Evolutionary conservation across 305 asterid species (phyloP), one percentile per base, ranked within the genome.

Genomic region (Solanum hybrid): DNA sequence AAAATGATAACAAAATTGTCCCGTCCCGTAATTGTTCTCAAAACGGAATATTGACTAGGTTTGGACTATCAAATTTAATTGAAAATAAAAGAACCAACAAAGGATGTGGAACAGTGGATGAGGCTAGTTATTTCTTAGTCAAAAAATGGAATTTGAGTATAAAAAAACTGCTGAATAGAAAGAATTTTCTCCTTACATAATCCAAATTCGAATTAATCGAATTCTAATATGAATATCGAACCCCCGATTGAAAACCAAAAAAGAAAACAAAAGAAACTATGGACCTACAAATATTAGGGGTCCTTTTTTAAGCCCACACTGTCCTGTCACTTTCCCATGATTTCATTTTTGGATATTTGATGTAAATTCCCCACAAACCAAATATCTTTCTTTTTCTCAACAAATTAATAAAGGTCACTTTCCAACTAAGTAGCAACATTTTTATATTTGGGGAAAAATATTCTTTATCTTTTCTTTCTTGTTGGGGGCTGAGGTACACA

Each of bases 41-140:
- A 41, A 89, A 89, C 90, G 90, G 91, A 87, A 88, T 89, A 32
- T 91, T 91, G 91, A 91, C 92, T 75, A 87, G 22, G 88, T 91
- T 89, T 87, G 87, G 75, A 89, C 70, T 2, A 13, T 11, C 85
- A 33, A 9, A 73, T 15, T 27, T 24, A 34, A 39, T 27, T 83
- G 10, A 83, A 27, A 6, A 61, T 61, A 61, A 20, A 7, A 61
- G 4, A 61, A 61, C 2, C 2, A 20, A 9, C 0, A 3, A 61
- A 20, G 72, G 26, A 20, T 1, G 72, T 61, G 26, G 5, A 20
- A 61, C 1, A 3, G 0, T 61, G 11, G 26, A 20, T 1, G 26
- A 61, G 12, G 20, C 2, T 61, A 1, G 10, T 61, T 61, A 3
- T 61, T 61, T 61, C 2, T 20, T 61, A 61, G 0, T 61, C 0